Evolutionary conservation across 2,329 filamentous ascomycete genomes (phyloP), one percentile per base, ranked within the genome.

Genomic region (Fusarium marasasianum): DNA sequence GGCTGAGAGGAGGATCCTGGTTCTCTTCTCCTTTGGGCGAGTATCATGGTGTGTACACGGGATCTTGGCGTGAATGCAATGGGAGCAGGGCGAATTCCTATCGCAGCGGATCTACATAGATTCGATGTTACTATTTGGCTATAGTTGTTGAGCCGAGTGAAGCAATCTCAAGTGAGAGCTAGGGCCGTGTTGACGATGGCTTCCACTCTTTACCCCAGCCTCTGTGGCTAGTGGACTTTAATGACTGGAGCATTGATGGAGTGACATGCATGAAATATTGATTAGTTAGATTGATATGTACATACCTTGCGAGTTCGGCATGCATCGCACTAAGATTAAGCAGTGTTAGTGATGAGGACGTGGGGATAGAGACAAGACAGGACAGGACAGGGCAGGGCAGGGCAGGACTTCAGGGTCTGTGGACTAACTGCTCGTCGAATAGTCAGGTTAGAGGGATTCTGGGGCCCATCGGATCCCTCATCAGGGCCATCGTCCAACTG

Each of bases 61-160:
- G 24, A 83, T 82, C 71, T 82, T 82, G 66, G 81, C 80, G 54
- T 82, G 79, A 5, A 79, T 47, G 51, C 82, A 83, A 59, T 83
- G 81, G 41, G 81, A 79, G 41, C 82, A 83, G 5, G 82, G 82
- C 5, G 74, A 78, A 56, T 83, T 80, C 66, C 82, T 80, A 69
- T 83, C 81, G 71, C 82, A 83, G 17, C 82, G 81, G 54, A 83
- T 81, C 80, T 81, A 67, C 62, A 38, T 38, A 66, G 20, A 45
- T 17, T 38, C 45, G 35, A 41, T 45, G 57, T 64, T 61, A 58
- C 33, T 55, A 64, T 43, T 63, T 66, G 66, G 50, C 44, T 63
- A 69, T 58, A 38, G 29, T 13, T 48, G 12, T 24, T 53, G 33
- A 41, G 38, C 55, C 29, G 31, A 29, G 37, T 47, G 51, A n/a